Evolutionary conservation across 1,284 basidiomycete genomes (phyloP), one percentile per base, ranked within the genome.

Genomic region (Cystobasidiaceae sp.): DNA sequence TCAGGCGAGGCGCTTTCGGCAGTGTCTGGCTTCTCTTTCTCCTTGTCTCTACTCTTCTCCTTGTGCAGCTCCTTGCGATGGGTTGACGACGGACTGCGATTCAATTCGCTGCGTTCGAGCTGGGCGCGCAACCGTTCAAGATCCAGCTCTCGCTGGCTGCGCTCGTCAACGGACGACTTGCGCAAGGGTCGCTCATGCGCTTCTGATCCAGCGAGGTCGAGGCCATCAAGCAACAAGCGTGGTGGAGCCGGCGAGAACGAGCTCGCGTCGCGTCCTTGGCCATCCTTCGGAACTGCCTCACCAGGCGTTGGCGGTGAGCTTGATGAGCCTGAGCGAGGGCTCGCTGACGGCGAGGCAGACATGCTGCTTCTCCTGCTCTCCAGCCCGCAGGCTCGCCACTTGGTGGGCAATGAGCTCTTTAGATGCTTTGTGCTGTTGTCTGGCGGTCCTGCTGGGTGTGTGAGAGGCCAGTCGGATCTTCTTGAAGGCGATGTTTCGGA

Each of bases 121-220:
- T 64, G 61, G 8, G 33, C 46, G 17, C 61, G 51, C 25, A 64
- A 34, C 41, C n/a, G 41, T 5, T 55, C 52, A 3, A 64, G 52
- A 6, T 64, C 43, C 9, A 27, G 50, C 27, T 28, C 39, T 25
- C 61, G 49, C 28, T 52, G 30, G 19, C 49, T 30, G 15, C 37
- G 43, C 17, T 49, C 60, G 13, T 62, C 60, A 11, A 28, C 44
- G 30, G 27, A 1, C 13, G 17, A 48, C 25, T 44, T 17, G 44
- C 17, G 17, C 41, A 27, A 9, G n/a, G 27, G 2, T 15, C 13
- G 46, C 25, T 44, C 23, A 30, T 19, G 17, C 7, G 28, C 28
- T 33, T 23, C 23, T 19, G 32, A 32, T 13, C 1, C 56, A 43
- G 15, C 30, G 9, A 49, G 27, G 4, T 27, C 56, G 7, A 41